Conservation (phyloP, 2,329 filamentous ascomycete species). For the Metarhizium sp. region DNA sequence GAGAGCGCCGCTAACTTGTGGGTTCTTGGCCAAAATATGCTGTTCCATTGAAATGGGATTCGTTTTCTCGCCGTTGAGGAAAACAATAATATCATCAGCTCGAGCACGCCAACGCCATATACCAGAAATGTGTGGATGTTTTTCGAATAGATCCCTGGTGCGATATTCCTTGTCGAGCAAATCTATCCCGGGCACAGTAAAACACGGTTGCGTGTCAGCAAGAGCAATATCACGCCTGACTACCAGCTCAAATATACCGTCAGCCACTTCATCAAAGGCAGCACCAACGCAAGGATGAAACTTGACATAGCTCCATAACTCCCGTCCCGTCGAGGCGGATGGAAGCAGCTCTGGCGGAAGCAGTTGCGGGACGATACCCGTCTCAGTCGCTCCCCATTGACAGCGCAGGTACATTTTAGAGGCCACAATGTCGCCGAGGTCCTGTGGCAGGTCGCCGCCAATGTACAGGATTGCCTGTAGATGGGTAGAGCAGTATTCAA, state of each 20-base stretch:
- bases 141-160: background rate
- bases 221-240: background rate
- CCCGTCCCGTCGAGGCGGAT: background rate
- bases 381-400: slow-evolving; percentile 3
- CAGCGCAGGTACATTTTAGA: slow-evolving; percentile 1
- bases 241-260: slow-evolving; percentile 1
- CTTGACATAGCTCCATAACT: background rate
- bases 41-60: slow-evolving; percentile 4
- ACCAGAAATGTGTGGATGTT: too few species aligned
- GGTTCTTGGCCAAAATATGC: slow-evolving; percentile 1
- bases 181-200: background rate
- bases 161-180: slow-evolving; percentile 1
- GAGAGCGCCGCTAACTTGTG: background rate
- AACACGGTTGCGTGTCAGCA: background rate
- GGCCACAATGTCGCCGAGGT: slow-evolving; percentile 1
- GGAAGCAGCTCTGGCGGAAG: background rate
- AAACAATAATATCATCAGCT: slow-evolving; percentile 5
- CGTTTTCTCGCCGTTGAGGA: slow-evolving; percentile 5
- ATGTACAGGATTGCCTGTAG: too few species aligned
- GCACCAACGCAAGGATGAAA: slow-evolving; percentile 2
- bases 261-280: background rate
- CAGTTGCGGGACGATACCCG: background rate
- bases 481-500: too few species aligned
- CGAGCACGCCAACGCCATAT: background rate
- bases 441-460: background rate